phyloP scores from a whole-genome alignment of 164 flowering plant genomes.

The Santalum album region DNA sequence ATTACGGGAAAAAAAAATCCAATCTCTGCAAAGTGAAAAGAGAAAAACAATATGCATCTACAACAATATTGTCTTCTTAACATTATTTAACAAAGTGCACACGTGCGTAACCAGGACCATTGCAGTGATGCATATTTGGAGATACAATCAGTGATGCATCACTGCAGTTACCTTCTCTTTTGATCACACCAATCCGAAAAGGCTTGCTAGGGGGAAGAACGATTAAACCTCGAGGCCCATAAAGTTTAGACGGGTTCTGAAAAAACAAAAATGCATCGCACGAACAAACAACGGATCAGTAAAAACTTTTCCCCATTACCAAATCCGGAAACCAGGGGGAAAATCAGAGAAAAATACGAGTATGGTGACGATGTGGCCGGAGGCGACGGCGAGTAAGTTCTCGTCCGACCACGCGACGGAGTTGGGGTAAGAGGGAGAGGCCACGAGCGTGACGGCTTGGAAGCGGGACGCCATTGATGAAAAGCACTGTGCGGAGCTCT shows the following conservation, averaged over 20 bases:
- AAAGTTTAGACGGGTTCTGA: slow-evolving; percentile 66
- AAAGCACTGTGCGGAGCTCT: too few species aligned
- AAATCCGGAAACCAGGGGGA: not conserved
- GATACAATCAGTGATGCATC: not conserved
- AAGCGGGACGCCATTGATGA: slow-evolving; percentile 44
- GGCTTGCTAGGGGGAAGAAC: slow-evolving; percentile 38
- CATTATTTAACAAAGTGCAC: too few species aligned
- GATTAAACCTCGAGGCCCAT: slow-evolving; percentile 67
- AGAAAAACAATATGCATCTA: too few species aligned
- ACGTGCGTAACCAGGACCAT: too few species aligned
- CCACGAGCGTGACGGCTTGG: slow-evolving; percentile 47
- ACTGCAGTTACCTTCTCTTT: slow-evolving; percentile 38
- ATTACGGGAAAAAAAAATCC: too few species aligned
- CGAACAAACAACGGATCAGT: too few species aligned
- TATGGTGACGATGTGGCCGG: slow-evolving; percentile 65
- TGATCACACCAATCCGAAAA: slow-evolving; percentile 53
- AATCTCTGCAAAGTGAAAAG: too few species aligned
- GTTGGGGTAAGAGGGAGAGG: slow-evolving; percentile 56
- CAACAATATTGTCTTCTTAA: too few species aligned
- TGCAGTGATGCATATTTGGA: too few species aligned
- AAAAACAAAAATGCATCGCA: slow-evolving; percentile 3
- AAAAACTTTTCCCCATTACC: not conserved
- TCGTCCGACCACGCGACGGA: slow-evolving; percentile 88
- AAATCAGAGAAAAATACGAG: slow-evolving; percentile 30
- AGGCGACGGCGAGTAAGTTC: slow-evolving; percentile 75